Evolutionary conservation across 768 basidiomycete species (phyloP), one percentile per base, ranked within the genome.

Genomic region (Zangia roseola): DNA sequence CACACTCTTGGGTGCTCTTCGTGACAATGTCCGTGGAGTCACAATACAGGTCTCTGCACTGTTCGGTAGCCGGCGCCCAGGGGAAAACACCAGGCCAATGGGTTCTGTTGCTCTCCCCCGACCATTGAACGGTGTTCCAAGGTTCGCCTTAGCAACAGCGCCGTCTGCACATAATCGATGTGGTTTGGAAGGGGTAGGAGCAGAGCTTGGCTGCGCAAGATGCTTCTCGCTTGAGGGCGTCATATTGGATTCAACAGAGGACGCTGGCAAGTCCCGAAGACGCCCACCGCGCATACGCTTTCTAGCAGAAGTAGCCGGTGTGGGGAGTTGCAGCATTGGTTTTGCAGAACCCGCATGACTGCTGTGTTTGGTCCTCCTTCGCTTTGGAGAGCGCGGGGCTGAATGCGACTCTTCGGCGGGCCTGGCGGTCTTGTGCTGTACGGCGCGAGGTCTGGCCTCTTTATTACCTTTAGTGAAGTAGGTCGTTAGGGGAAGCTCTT

Each of bases 401-500:
- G 52, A 28, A 17, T 47, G 51, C 5, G 48, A 28, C 17, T 34
- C 48, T 21, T 47, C 46, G 16, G 25, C 12, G 10, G 40, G 31
- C 5, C 48, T 48, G 2, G 35, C 40, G 42, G 49, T 58, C 33
- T 50, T 59, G 17, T 25, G 14, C 5, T 28, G 7, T 4, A 12
- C 16, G 25, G 25, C 10, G 34, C 28, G 47, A 28, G 52, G n/a
- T 21, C 30, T 54, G 8, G 48, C 8, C n/a, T 54, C 49, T 37
- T 54, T 61, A 12, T n/a, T 45, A 9, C 26, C 45, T 10, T 39
- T 62, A 8, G 49, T 7, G 41, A 69, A 68, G 47, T 68, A 47
- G n/a, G 54, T 12, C 8, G 68, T 69, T 5, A 68, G 20, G 0
- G 67, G 67, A 19, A 68, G 68, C 45, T 68, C 67, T 35, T 69